A percentile compares a stretch with the other conserved stretches of the same genome.
Evolutionary conservation across 345 rosid species (phyloP).

Genomic region (Arabidopsis suecica): DNA sequence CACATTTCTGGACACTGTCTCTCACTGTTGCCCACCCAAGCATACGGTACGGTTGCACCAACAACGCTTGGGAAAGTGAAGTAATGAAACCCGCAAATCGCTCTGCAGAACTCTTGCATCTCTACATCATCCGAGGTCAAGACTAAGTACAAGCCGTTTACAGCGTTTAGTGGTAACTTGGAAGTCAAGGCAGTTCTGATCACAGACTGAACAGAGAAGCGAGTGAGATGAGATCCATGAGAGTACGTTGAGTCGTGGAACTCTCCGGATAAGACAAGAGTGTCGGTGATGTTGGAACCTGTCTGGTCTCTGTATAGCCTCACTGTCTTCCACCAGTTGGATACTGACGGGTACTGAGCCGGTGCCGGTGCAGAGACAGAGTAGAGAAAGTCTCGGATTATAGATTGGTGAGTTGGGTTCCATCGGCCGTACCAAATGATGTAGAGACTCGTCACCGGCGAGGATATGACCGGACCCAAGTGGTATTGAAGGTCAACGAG

Average conservation of each 20-base stretch:
- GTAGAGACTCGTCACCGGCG: conserved; percentile 69
- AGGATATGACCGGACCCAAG: conserved; percentile 90
- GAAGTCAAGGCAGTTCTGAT: conserved; percentile 77
- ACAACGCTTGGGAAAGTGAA: conserved; percentile 92
- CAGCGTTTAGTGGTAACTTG: conserved; percentile 65
- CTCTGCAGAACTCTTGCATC: conserved; percentile 93
- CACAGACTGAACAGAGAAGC: conserved; percentile 80
- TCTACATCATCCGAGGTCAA: conserved; percentile 82
- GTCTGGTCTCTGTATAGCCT: conserved; percentile 86
- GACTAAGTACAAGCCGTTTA: conserved; percentile 74
- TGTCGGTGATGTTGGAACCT: conserved; percentile 61
- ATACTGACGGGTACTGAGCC: conserved; percentile 66
- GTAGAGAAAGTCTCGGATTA: conserved; percentile 80
- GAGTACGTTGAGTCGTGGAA: conserved; percentile 90
- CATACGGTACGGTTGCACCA: conserved; percentile 91
- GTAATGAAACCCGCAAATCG: conserved; percentile 94
- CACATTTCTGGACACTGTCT: conserved; percentile 84
- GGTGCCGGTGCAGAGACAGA: conserved; percentile 64
- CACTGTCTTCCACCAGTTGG: conserved; percentile 95
- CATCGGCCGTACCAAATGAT: conserved; percentile 93
- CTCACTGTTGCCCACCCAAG: conserved; percentile 88
- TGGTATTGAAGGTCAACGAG: conserved; percentile 82
- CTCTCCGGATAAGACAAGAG: conserved; percentile 68
- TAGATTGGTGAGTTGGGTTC: conserved; percentile 70
- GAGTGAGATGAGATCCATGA: conserved; percentile 83